Conservation (phyloP, 345 rosid species). For the Pugionium cornutum region DNA sequence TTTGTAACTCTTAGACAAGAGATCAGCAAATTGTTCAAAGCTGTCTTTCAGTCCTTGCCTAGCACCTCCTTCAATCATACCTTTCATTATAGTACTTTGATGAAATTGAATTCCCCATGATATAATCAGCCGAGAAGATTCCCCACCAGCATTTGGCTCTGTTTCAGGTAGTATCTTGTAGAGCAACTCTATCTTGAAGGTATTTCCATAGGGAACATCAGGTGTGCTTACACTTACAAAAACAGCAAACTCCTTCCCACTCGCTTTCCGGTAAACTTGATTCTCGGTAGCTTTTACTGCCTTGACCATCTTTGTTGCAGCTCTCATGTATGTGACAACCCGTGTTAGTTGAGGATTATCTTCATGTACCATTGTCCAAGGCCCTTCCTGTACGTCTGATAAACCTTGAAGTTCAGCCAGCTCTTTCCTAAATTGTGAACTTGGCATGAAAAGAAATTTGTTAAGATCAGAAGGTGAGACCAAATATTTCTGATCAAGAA, state of each 20-base stretch:
- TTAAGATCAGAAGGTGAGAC: conserved; percentile 54
- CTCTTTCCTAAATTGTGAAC: conserved; percentile 66
- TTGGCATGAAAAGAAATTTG: conserved; percentile 66
- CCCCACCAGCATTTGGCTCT: conserved; percentile 51
- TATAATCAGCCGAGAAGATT: conserved; percentile 58
- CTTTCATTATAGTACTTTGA: conserved; percentile 74
- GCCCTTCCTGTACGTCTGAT: conserved; percentile 64
- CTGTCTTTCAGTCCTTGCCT: conserved; percentile 77
- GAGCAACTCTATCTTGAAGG: conserved; percentile 67
- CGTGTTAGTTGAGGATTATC: conserved; percentile 47
- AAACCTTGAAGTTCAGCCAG: conserved; percentile 69
- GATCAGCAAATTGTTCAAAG: conserved; percentile 61
- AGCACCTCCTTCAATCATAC: conserved; percentile 87
- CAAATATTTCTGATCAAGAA: conserved; percentile 58
- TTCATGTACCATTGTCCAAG: conserved; percentile 63
- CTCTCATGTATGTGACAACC: conserved; percentile 57
- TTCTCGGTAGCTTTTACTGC: conserved; percentile 75
- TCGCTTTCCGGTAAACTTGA: conserved; percentile 68
- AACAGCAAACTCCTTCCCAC: conserved; percentile 57
- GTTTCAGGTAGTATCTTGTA: conserved; percentile 73
- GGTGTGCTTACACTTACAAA: conserved; percentile 64
- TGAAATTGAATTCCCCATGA: conserved; percentile 74
- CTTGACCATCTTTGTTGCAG: conserved; percentile 78
- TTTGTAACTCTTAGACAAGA: conserved; percentile 58
- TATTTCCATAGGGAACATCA: conserved; percentile 77